Evolutionary conservation across 2,329 filamentous ascomycete species (phyloP).

Genomic region (Fusarium sp.): DNA sequence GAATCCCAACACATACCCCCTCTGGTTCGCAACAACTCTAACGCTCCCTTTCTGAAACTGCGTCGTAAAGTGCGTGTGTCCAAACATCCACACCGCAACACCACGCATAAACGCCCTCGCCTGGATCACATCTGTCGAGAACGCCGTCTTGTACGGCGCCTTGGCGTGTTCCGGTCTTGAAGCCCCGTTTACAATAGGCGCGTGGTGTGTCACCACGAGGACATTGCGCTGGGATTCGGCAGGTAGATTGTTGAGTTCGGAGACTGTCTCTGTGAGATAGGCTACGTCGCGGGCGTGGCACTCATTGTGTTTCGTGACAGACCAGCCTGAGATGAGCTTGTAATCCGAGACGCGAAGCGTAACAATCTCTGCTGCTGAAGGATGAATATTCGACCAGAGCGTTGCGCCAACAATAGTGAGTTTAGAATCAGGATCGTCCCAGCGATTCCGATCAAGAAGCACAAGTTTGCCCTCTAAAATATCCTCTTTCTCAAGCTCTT

Average conservation of each 20-base stretch:
- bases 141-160: constrained; percentile 59
- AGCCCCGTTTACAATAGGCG: constrained; percentile 59
- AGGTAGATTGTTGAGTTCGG: constrained; percentile 31
- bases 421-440: constrained; percentile 51
- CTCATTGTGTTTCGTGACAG: constrained; percentile 58
- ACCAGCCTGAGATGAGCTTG: constrained; percentile 62
- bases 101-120: constrained; percentile 47
- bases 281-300: constrained; percentile 57
- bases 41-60: constrained; percentile 47
- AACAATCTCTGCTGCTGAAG: constrained; percentile 52
- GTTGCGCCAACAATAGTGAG: constrained; percentile 66
- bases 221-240: constrained; percentile 42
- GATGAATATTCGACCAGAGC: constrained; percentile 62
- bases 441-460: constrained; percentile 55
- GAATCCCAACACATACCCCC: constrained; percentile 51
- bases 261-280: constrained; percentile 59
- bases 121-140: constrained; percentile 58
- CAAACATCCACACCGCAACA: constrained; percentile 55
- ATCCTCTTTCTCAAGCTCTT: constrained; percentile 51
- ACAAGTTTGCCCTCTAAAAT: constrained; percentile 51
- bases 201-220: constrained; percentile 66
- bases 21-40: constrained; percentile 56
- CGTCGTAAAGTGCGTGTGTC: constrained; percentile 59
- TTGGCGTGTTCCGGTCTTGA: constrained; percentile 59
- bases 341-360: constrained; percentile 61